Evolutionary conservation across 345 rosid genomes (phyloP).

Genomic region (Lepidium aucheri): DNA sequence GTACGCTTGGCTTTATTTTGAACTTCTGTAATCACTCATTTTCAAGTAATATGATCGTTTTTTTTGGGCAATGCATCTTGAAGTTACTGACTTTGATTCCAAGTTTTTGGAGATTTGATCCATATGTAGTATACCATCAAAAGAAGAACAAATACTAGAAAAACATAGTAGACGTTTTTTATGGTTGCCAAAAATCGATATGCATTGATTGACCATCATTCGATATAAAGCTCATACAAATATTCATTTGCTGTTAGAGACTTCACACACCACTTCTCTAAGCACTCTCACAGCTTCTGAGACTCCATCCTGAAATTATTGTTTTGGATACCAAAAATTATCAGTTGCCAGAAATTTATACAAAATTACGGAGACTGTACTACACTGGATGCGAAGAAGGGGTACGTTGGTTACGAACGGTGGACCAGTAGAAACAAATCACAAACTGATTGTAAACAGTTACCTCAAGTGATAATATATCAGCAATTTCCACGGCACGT

Average conservation of each 20-base stretch:
- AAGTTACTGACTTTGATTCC: too few species aligned
- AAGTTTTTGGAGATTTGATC: background rate
- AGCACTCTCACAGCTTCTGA: slow-evolving; percentile 65
- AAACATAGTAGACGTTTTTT: background rate
- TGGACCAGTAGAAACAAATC: background rate
- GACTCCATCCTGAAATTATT: slow-evolving; percentile 62
- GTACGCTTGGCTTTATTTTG: too few species aligned
- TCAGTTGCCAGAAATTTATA: slow-evolving; percentile 1
- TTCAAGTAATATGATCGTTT: too few species aligned
- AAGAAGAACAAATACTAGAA: background rate
- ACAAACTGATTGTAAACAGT: background rate
- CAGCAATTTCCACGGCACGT: slow-evolving; percentile 46
- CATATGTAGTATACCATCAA: background rate
- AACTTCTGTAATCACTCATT: too few species aligned
- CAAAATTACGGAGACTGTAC: background rate
- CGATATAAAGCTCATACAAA: background rate
- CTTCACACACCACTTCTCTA: slow-evolving; percentile 41
- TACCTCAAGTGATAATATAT: slow-evolving; percentile 64
- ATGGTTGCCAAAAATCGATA: background rate
- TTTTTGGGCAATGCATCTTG: too few species aligned
- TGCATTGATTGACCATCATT: background rate
- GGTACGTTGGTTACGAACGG: background rate
- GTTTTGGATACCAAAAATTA: background rate
- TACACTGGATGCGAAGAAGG: background rate
- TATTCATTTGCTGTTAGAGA: background rate